phyloP scores from a whole-genome alignment of 257 asterid genomes.

The Solanum dulcamara region DNA sequence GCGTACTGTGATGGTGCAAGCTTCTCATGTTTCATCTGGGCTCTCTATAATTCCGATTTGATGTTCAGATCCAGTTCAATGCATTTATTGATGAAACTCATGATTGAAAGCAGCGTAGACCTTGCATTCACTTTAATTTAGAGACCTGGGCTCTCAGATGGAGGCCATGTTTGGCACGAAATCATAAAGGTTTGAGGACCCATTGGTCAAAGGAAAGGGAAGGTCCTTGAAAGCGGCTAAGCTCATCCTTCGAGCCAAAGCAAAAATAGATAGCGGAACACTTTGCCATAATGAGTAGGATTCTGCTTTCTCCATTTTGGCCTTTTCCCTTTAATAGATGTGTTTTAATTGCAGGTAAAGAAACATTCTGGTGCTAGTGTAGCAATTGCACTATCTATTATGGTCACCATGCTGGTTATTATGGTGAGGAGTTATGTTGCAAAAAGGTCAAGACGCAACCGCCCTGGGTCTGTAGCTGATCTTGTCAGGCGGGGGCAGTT shows the following conservation, averaged over 20 bases:
- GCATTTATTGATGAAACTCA: not conserved
- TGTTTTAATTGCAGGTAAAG: constrained; percentile 33
- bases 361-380: constrained; percentile 36
- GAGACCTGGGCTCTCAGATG: not conserved
- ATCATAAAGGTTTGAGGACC: not conserved
- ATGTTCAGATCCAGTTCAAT: not conserved
- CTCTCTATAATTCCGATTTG: not conserved
- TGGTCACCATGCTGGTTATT: constrained; percentile 43
- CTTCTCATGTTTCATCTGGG: not conserved
- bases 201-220: not conserved
- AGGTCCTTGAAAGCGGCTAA: too few species aligned
- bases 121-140: not conserved
- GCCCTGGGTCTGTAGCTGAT: constrained; percentile 86
- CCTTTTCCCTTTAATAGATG: not conserved
- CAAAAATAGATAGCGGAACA: too few species aligned
- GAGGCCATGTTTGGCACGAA: not conserved
- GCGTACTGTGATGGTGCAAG: not conserved
- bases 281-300: too few species aligned
- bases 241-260: too few species aligned
- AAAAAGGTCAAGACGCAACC: constrained; percentile 35
- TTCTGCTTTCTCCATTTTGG: constrained; percentile 1
- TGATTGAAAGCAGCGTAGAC: not conserved
- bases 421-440: constrained; percentile 35
- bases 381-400: constrained; percentile 49
- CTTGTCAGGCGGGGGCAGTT: constrained; percentile 95